Conservation (phyloP, 441 rosid genomes). For the Aquilaria agallochum region DNA sequence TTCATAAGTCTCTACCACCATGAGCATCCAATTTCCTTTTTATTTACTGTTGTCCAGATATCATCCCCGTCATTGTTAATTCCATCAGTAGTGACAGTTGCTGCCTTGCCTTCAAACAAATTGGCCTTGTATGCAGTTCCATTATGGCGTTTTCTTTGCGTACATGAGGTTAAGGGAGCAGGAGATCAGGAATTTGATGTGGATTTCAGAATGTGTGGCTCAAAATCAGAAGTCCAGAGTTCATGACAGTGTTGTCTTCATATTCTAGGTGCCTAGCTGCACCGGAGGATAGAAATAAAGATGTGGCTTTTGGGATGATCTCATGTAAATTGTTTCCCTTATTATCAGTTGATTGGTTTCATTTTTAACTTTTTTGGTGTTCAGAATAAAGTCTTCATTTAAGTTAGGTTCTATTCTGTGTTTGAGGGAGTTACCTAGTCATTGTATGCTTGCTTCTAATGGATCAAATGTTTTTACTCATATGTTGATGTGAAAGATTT, state of each 20-base stretch:
- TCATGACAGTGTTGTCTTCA: conserved; percentile 94
- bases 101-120: conserved; percentile 90
- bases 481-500: background rate
- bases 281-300: background rate
- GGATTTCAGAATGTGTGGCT: conserved; percentile 98
- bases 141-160: conserved; percentile 87
- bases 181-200: conserved; percentile 96
- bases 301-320: background rate
- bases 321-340: conserved; percentile 5
- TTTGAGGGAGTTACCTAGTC: too few species aligned
- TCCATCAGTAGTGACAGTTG: too few species aligned
- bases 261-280: conserved; percentile 42
- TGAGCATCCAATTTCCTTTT: too few species aligned
- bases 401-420: background rate
- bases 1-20: too few species aligned
- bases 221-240: conserved; percentile 98
- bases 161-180: conserved; percentile 98
- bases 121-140: conserved; percentile 88
- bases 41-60: too few species aligned
- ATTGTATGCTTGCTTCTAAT: background rate
- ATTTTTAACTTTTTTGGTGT: background rate
- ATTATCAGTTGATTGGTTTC: background rate
- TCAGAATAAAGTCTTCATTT: background rate
- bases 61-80: too few species aligned
- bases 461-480: background rate